phyloP scores from a whole-genome alignment of 768 basidiomycete species.

The Tylopilus balloui region DNA sequence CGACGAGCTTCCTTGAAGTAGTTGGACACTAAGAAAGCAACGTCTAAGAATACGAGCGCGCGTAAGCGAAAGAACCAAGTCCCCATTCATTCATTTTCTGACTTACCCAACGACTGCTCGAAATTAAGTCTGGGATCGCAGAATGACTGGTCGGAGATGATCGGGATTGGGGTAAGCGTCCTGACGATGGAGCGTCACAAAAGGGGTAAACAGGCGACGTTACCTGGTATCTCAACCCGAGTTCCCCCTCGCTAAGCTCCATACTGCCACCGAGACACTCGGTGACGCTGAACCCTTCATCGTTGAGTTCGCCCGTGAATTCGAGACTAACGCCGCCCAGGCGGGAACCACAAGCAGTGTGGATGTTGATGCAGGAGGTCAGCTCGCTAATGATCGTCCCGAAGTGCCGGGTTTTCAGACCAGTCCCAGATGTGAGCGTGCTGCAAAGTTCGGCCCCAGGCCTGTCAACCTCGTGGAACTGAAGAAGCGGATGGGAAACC shows the following conservation, averaged over 20 bases:
- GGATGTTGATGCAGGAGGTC: slow-evolving; percentile 75
- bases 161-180: not conserved
- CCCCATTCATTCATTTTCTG: not conserved
- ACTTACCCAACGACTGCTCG: slow-evolving; percentile 87
- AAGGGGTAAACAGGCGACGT: slow-evolving; percentile 10
- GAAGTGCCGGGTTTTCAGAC: slow-evolving; percentile 89
- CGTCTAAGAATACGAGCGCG: slow-evolving; percentile 41
- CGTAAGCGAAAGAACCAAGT: not conserved
- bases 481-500: not conserved
- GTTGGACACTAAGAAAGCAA: slow-evolving; percentile 83
- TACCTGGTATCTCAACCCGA: slow-evolving; percentile 88
- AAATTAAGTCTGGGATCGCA: slow-evolving; percentile 94
- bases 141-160: slow-evolving; percentile 55
- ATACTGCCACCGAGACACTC: slow-evolving; percentile 97
- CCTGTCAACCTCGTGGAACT: not conserved
- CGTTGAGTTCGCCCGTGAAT: slow-evolving; percentile 87
- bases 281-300: slow-evolving; percentile 91
- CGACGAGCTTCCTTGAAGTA: slow-evolving; percentile 66
- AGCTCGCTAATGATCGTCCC: slow-evolving; percentile 86
- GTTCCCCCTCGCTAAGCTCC: slow-evolving; percentile 84
- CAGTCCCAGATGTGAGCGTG: slow-evolving; percentile 74
- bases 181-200: not conserved
- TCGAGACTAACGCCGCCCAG: slow-evolving; percentile 85
- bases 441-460: slow-evolving; percentile 34
- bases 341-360: slow-evolving; percentile 64